These are phyloP conservation scores for Brassica carinata DNA, from an alignment of 345 rosid species.

Conservation along the genomic window DNA sequence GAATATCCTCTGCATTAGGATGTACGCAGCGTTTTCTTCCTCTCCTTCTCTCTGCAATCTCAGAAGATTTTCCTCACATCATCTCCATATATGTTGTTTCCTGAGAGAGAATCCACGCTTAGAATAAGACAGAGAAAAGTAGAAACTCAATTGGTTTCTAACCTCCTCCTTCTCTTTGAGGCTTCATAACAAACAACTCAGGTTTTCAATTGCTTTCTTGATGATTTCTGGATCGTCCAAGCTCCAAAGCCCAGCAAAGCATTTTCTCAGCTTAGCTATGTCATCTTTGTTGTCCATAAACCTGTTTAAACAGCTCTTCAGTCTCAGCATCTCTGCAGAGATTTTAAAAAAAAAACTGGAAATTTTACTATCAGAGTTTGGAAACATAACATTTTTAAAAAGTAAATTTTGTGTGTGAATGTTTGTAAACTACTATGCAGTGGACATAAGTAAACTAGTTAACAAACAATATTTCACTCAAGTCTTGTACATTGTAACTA, in stretches of 20 bases:
- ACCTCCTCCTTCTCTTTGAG: slow-evolving; percentile 99
- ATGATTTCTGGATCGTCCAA: slow-evolving; percentile 70
- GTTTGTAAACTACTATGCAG: neutral
- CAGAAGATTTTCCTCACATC: slow-evolving; percentile 76
- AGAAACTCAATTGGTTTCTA: slow-evolving; percentile 2
- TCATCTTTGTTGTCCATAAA: slow-evolving; percentile 78
- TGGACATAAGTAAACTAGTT: neutral
- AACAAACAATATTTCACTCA: too few relatives aligned
- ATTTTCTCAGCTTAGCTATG: slow-evolving; percentile 67
- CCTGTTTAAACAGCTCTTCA: slow-evolving; percentile 43
- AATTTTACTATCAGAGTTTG: neutral
- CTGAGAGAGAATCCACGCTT: slow-evolving; percentile 29
- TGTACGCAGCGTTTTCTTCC: slow-evolving; percentile 85
- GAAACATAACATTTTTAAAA: neutral
- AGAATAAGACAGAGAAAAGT: neutral
- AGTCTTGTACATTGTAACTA: too few relatives aligned
- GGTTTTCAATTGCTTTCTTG: slow-evolving; percentile 74
- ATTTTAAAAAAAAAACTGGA: neutral
- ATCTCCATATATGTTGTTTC: slow-evolving; percentile 86
- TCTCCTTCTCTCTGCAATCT: slow-evolving; percentile 63
- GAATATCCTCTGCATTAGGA: slow-evolving; percentile 97
- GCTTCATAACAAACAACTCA: slow-evolving; percentile 83
- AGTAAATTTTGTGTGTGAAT: neutral
- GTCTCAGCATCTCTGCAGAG: neutral
- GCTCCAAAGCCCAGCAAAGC: slow-evolving; percentile 98